Percentiles rank a stretch among this genome's conserved stretches.
These are phyloP conservation scores for Panaeolus papilionaceus DNA, from an alignment of 768 basidiomycete species.

Conservation along the genomic window DNA sequence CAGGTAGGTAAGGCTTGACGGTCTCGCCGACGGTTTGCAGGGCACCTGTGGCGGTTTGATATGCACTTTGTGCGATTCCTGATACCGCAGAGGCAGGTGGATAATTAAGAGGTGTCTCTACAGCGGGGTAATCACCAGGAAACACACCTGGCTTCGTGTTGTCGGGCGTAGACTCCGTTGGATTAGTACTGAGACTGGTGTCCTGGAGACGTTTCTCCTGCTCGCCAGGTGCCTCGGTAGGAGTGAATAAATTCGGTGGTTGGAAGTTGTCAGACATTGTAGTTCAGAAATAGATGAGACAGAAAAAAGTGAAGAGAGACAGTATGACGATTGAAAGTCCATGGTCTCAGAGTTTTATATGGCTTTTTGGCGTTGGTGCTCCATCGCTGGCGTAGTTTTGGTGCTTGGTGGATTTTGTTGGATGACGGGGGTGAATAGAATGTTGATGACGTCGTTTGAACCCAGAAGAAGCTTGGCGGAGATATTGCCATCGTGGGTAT, in stretches of 20 bases:
- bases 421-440: background rate
- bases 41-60: conserved; percentile 15
- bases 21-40: conserved; percentile 22
- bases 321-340: background rate
- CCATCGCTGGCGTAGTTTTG: background rate
- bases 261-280: conserved; percentile 4
- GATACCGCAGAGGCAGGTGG: background rate
- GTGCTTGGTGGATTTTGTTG: background rate
- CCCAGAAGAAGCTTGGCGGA: no score
- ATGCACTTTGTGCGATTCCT: conserved; percentile 6
- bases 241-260: background rate
- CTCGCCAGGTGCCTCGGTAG: conserved; percentile 1
- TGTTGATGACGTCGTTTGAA: background rate
- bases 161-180: background rate
- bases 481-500: background rate
- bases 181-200: background rate
- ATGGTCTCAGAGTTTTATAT: background rate
- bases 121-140: background rate
- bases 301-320: background rate
- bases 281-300: conserved; percentile 4
- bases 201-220: background rate
- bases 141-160: background rate
- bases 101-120: background rate
- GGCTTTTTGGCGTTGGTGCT: background rate
- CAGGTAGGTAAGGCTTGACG: conserved; percentile 26